Conservation (phyloP, 2,329 filamentous ascomycete genomes). For the Colletotrichum truncatum region DNA sequence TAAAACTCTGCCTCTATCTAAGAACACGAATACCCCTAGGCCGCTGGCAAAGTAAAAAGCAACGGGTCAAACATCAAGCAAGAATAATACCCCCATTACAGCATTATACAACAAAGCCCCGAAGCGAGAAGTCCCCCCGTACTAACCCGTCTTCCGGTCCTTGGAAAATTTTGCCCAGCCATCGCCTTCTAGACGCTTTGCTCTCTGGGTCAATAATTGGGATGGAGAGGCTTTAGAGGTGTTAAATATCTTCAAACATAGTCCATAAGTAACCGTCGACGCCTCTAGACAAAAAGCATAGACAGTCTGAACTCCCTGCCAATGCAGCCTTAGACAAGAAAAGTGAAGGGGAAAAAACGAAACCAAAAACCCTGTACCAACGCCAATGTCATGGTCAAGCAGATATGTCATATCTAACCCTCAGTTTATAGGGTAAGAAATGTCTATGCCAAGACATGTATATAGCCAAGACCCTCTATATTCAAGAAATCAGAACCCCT, state of each 20-base stretch:
- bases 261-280: neutral
- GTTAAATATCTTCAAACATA: neutral
- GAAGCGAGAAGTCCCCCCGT: neutral
- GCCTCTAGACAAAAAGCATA: conserved; percentile 10
- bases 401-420: neutral
- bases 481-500: neutral
- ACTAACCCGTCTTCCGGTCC: neutral
- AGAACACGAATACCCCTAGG: neutral
- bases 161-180: neutral
- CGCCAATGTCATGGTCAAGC: conserved; percentile 1
- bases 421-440: neutral
- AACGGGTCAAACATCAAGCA: neutral
- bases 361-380: conserved; percentile 4
- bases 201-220: neutral
- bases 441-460: neutral
- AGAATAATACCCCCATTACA: neutral
- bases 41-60: neutral
- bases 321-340: conserved; percentile 22
- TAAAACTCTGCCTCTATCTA: no score
- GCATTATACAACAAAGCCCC: neutral
- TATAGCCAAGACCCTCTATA: conserved; percentile 9
- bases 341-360: neutral
- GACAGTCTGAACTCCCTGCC: conserved; percentile 21
- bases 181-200: neutral
- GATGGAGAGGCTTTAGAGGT: neutral